Conservation (phyloP, 768 basidiomycete genomes). For the Tricholoma flavovirens region DNA sequence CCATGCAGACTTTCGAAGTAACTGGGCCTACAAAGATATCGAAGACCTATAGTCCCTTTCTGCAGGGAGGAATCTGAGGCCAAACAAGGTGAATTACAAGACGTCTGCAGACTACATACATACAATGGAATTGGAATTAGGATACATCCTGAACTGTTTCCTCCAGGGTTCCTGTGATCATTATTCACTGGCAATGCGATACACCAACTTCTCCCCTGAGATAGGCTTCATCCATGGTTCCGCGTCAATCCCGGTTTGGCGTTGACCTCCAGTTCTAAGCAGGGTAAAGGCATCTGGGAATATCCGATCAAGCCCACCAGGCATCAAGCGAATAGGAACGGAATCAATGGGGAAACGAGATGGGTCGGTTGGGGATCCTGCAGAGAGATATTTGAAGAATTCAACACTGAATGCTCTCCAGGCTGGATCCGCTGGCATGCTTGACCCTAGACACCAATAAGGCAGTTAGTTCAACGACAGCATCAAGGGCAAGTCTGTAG, state of each 20-base stretch:
- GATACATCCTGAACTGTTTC: too few relatives aligned
- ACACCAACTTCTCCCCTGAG: constrained; percentile 1
- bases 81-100: too few relatives aligned
- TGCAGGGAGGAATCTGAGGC: too few relatives aligned
- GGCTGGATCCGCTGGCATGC: constrained; percentile 16
- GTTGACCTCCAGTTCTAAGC: constrained; percentile 21
- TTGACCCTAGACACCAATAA: constrained; percentile 12
- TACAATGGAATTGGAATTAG: too few relatives aligned
- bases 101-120: too few relatives aligned
- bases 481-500: neutral
- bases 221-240: constrained; percentile 3
- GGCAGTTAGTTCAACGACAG: neutral
- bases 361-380: constrained; percentile 11
- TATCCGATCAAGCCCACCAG: constrained; percentile 23
- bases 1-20: too few relatives aligned
- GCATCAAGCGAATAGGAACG: constrained; percentile 28
- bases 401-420: constrained; percentile 26
- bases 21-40: too few relatives aligned
- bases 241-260: neutral
- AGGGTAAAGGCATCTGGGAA: constrained; percentile 23
- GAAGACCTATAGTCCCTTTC: too few relatives aligned
- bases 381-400: constrained; percentile 27
- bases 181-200: neutral
- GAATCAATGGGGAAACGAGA: constrained; percentile 20
- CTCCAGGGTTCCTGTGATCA: too few relatives aligned